Evolutionary conservation across 2,329 filamentous ascomycete species (phyloP), one percentile per base, ranked within the genome.

Genomic region (Ophiocordyceps robertsii): DNA sequence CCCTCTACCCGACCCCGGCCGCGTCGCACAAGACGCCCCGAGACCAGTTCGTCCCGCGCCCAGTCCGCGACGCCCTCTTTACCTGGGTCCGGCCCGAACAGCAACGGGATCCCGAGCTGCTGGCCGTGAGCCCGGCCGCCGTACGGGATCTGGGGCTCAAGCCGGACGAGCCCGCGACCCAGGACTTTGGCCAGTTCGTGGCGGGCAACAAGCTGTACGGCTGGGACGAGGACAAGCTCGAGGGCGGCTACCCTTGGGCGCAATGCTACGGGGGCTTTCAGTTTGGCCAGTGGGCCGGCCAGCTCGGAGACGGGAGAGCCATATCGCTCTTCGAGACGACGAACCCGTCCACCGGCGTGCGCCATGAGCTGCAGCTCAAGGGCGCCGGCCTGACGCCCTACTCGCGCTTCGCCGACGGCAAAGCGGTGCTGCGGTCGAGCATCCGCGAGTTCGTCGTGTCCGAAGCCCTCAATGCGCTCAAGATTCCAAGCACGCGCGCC

Each of bases 391-490:
- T 82, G 54, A 98, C 92, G 4, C 92, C 92, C 0, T 98, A 98
- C 65, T 94, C 86, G 33, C 82, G 92, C 4, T 98, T 98, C 52
- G 92, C 92, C 21, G 92, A 98, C 59, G 92, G 92, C 29, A 90
- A 92, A 58, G 92, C 92, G 1, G 92, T 98, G 3, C 67, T 98
- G 41, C 72, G 92, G 46, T 94, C 86, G 27, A 94, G 87, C 56
- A 94, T 98, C 51, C 76, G 92, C 46, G 92, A 98, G 65, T 98
- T 92, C 52, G 69, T 98, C 37, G 89, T 94, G 17, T 93, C 84
- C 39, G 92, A 98, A 67, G 80, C 82, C 24, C 73, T 98, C 37
- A 77, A 95, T 58, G 86, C 88, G 1, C 73, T 98, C 2, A 71
- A 76, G 1, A 90, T 98, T 46, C 89, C 90, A 1, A 84, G 80